phyloP scores from a whole-genome alignment of 345 rosid species.

The Aethionema arabicum region DNA sequence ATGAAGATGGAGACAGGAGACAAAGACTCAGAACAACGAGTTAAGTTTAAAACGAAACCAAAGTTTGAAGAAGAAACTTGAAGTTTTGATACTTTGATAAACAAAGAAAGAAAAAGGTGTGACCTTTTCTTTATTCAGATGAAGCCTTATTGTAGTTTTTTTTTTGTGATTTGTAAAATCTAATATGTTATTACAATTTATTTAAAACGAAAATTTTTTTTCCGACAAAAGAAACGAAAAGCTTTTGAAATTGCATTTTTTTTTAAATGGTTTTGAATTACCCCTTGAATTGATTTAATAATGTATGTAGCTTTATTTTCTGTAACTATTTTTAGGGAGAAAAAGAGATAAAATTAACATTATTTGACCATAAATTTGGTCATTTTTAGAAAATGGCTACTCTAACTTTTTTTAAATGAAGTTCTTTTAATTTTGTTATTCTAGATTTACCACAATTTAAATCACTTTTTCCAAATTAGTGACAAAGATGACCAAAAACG shows the following conservation, averaged over 20 bases:
- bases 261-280: not conserved
- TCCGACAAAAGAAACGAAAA: too few species aligned
- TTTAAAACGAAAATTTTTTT: not conserved
- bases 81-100: conserved; percentile 6
- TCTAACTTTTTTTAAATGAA: too few species aligned
- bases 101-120: not conserved
- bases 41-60: conserved; percentile 5
- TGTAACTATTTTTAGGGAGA: too few species aligned
- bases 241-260: not conserved
- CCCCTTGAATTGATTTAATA: too few species aligned
- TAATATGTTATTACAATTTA: conserved; percentile 1
- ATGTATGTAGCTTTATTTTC: too few species aligned
- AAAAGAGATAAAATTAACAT: too few species aligned
- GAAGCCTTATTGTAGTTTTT: conserved; percentile 6
- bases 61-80: conserved; percentile 13
- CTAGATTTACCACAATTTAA: too few species aligned
- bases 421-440: too few species aligned
- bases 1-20: conserved; percentile 52
- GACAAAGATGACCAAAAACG: too few species aligned
- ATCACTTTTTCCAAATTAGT: too few species aligned
- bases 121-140: not conserved
- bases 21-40: conserved; percentile 15
- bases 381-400: too few species aligned
- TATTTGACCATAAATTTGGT: too few species aligned
- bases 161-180: conserved; percentile 17